Percentiles rank a stretch among this genome's conserved stretches.
phyloP scores from a whole-genome alignment of 2,329 filamentous ascomycete genomes.

The Thielaviopsis ethacetica region DNA sequence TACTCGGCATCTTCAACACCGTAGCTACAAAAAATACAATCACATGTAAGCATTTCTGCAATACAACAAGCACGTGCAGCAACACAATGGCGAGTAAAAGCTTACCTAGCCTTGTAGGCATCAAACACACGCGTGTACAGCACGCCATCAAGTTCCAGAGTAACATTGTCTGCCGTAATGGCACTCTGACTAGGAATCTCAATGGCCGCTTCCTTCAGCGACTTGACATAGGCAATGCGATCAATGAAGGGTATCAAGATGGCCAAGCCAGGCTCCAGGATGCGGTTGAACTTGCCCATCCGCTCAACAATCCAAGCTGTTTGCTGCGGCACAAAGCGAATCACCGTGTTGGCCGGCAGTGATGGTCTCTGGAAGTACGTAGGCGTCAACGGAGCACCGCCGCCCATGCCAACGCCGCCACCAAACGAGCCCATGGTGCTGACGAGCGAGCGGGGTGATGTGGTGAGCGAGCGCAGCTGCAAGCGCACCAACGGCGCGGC shows the following conservation, averaged over 20 bases:
- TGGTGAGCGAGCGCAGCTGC: slow-evolving; percentile 12
- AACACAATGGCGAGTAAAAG: neutral
- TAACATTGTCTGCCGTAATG: slow-evolving; percentile 97
- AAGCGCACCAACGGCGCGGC: slow-evolving; percentile 7
- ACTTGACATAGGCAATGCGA: slow-evolving; percentile 95
- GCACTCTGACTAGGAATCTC: slow-evolving; percentile 96
- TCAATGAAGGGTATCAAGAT: slow-evolving; percentile 82
- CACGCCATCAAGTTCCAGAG: slow-evolving; percentile 86
- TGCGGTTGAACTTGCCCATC: slow-evolving; percentile 94
- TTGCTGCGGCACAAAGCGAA: slow-evolving; percentile 98
- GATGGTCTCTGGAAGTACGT: slow-evolving; percentile 65
- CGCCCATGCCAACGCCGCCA: slow-evolving; percentile 13
- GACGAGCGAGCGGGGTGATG: slow-evolving; percentile 19
- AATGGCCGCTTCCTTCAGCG: slow-evolving; percentile 85
- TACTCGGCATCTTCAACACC: slow-evolving; percentile 98
- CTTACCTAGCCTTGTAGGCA: slow-evolving; percentile 88
- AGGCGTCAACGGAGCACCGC: slow-evolving; percentile 32
- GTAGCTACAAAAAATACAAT: slow-evolving; percentile 44
- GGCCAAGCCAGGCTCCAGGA: slow-evolving; percentile 80
- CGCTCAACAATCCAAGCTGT: slow-evolving; percentile 99
- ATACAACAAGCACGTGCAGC: neutral
- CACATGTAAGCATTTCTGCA: neutral
- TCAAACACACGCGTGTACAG: slow-evolving; percentile 94
- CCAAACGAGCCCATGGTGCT: slow-evolving; percentile 18
- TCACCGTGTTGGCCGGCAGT: slow-evolving; percentile 80